Evolutionary conservation across 768 basidiomycete genomes (phyloP).

Genomic region (Mrakia frigida): DNA sequence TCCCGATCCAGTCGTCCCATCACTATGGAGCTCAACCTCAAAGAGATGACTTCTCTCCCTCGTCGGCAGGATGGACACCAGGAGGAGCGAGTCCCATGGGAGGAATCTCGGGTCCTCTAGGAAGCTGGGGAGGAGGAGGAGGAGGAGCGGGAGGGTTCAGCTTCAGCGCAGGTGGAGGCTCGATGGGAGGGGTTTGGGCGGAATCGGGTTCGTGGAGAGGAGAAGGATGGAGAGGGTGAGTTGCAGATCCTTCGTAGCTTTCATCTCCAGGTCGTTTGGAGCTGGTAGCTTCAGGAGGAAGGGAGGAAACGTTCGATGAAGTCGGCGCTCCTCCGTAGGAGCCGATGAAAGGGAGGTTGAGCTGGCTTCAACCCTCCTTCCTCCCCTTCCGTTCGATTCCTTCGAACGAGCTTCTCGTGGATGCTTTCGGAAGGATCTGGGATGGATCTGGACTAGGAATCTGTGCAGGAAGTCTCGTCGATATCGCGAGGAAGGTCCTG

Average conservation of each 20-base stretch:
- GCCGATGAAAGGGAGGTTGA: too few species aligned
- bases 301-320: background rate
- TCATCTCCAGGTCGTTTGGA: background rate
- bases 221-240: slow-evolving; percentile 33
- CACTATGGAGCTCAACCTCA: too few species aligned
- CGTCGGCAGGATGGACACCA: too few species aligned
- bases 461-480: too few species aligned
- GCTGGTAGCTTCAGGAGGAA: background rate
- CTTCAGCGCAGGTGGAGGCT: background rate
- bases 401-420: background rate
- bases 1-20: too few species aligned
- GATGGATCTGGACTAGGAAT: background rate
- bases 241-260: background rate
- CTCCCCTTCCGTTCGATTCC: background rate
- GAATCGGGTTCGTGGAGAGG: slow-evolving; percentile 30
- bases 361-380: background rate
- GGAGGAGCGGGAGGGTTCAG: slow-evolving; percentile 7
- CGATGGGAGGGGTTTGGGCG: slow-evolving; percentile 19
- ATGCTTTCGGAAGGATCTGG: background rate
- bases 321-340: background rate
- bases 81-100: background rate
- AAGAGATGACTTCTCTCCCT: too few species aligned
- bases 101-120: background rate
- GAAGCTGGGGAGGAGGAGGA: background rate
- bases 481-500: background rate